These are phyloP conservation scores for Corchorus capsularis DNA, from an alignment of 345 rosid genomes.

Conservation along the genomic window DNA sequence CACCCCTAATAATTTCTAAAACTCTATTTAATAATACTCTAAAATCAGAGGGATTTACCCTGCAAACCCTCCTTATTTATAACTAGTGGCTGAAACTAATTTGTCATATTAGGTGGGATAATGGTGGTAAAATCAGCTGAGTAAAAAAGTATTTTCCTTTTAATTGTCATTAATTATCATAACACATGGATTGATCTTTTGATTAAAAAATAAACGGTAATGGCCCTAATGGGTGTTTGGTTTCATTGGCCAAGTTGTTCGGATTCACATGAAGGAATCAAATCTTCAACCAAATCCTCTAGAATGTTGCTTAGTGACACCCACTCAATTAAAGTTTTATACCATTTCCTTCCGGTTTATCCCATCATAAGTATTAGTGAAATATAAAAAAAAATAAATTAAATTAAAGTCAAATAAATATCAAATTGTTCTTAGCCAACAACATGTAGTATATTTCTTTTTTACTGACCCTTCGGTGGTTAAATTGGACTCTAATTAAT, in stretches of 20 bases:
- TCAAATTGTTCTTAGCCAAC: not conserved
- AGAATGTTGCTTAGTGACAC: constrained; percentile 11
- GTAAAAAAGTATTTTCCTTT: no score
- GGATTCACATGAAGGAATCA: constrained; percentile 16
- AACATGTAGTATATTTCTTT: not conserved
- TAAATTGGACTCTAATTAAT: no score
- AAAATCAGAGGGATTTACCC: no score
- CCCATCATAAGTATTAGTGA: no score
- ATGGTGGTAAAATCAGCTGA: no score
- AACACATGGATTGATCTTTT: not conserved
- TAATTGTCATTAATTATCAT: no score
- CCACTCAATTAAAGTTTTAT: not conserved
- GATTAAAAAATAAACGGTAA: not conserved
- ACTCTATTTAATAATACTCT: no score
- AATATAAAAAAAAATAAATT: not conserved
- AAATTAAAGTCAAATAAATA: constrained; percentile 9
- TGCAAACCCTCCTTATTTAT: no score
- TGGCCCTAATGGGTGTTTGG: not conserved
- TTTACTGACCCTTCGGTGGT: no score
- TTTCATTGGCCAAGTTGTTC: constrained; percentile 2
- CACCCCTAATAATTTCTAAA: no score
- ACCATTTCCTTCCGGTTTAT: not conserved
- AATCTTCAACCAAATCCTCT: constrained; percentile 16
- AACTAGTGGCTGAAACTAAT: no score
- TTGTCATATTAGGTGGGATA: no score